Evolutionary conservation across 805 yeast genomes (phyloP).

Genomic region (Sungouiella thailandica): DNA sequence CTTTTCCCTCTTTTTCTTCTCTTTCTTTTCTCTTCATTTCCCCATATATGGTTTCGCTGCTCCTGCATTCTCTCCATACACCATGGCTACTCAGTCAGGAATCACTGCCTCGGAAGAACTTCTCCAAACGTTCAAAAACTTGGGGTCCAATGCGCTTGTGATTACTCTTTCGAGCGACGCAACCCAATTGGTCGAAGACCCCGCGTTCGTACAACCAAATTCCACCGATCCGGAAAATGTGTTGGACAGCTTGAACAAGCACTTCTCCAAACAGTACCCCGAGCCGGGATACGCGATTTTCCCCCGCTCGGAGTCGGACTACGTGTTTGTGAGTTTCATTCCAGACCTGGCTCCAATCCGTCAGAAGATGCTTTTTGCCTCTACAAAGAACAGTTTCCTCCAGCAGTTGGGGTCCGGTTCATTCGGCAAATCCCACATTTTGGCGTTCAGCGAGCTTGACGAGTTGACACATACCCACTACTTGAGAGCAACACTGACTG

Average conservation of each 20-base stretch:
- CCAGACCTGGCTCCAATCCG: conserved; percentile 83
- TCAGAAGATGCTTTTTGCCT: conserved; percentile 89
- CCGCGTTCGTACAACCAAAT: conserved; percentile 12
- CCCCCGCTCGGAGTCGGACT: conserved; percentile 9
- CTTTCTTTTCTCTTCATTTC: background rate
- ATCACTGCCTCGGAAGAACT: conserved; percentile 39
- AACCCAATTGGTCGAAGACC: conserved; percentile 30
- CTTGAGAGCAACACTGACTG: conserved; percentile 13
- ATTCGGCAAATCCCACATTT: conserved; percentile 36
- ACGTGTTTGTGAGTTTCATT: conserved; percentile 70
- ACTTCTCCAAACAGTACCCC: conserved; percentile 24
- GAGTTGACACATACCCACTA: conserved; percentile 53
- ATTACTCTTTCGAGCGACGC: conserved; percentile 30
- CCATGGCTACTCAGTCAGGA: conserved; percentile 43
- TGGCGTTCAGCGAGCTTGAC: conserved; percentile 50
- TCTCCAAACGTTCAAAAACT: conserved; percentile 39
- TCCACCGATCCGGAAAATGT: conserved; percentile 9
- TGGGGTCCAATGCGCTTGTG: conserved; percentile 23
- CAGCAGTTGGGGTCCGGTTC: conserved; percentile 66
- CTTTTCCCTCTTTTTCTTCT: background rate
- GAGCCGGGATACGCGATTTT: conserved; percentile 34
- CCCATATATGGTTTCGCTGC: background rate
- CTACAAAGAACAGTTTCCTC: conserved; percentile 73
- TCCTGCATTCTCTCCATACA: background rate
- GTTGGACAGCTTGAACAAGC: conserved; percentile 18